Evolutionary conservation across 805 yeast species (phyloP).

Genomic region (Komagataella kurtzmanii): DNA sequence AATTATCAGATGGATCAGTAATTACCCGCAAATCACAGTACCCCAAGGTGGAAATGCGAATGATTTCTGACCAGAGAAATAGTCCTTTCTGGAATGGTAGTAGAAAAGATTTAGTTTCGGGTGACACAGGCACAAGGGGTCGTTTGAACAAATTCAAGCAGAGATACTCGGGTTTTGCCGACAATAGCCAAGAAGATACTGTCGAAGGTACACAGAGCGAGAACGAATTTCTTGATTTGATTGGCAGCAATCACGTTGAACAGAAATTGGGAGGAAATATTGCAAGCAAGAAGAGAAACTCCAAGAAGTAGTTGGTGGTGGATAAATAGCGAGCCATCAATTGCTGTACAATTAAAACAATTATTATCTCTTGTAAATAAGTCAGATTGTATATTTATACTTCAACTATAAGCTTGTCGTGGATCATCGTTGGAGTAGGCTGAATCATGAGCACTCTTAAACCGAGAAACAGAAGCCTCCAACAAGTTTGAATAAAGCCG

Average conservation of each 20-base stretch:
- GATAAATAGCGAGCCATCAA: constrained; percentile 2
- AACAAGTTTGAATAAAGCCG: constrained; percentile 55
- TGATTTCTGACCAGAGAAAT: constrained; percentile 83
- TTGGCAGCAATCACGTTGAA: constrained; percentile 32
- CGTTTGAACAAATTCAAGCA: constrained; percentile 63
- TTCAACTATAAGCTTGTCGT: not conserved
- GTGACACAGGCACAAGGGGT: constrained; percentile 78
- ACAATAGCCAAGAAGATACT: constrained; percentile 9
- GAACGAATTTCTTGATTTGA: constrained; percentile 43
- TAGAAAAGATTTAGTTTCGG: constrained; percentile 58
- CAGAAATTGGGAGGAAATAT: constrained; percentile 21
- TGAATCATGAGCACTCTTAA: not conserved
- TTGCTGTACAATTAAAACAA: no score
- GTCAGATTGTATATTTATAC: not conserved
- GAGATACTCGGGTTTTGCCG: constrained; percentile 40
- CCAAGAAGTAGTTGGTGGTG: constrained; percentile 7
- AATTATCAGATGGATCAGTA: constrained; percentile 90
- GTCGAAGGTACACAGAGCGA: constrained; percentile 9
- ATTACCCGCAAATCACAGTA: constrained; percentile 70
- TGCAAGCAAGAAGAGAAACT: constrained; percentile 16
- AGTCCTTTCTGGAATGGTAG: constrained; percentile 82
- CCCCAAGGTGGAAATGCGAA: constrained; percentile 76
- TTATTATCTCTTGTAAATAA: not conserved
- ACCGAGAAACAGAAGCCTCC: constrained; percentile 28
- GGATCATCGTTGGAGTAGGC: not conserved